These are phyloP conservation scores for Apiotrichum sp. DNA, from an alignment of 1,284 basidiomycete genomes.

Conservation along the genomic window DNA sequence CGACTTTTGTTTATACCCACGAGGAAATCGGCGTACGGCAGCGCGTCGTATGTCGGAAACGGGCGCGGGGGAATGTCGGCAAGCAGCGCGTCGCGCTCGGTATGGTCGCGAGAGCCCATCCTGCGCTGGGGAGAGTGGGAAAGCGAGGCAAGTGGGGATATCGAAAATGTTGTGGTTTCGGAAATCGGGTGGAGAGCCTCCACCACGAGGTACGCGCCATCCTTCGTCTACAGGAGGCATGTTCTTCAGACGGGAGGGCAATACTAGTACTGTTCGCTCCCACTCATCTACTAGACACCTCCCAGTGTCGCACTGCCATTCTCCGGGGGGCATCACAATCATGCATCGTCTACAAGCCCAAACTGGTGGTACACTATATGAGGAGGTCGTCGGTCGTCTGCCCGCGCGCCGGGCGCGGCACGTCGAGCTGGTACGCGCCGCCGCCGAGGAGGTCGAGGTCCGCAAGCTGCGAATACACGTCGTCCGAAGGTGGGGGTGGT, in stretches of 20 bases:
- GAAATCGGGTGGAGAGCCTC: no score
- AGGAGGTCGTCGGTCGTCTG: constrained; percentile 31
- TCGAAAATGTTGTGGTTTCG: no score
- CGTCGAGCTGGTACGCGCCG: constrained; percentile 40
- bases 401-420: constrained; percentile 35
- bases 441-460: constrained; percentile 39
- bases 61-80: constrained; percentile 1
- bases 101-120: no score
- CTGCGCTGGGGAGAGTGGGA: no score
- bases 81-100: no score
- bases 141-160: no score
- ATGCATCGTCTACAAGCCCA: neutral
- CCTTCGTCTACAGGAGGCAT: no score
- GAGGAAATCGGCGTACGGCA: constrained; percentile 9
- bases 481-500: constrained; percentile 13
- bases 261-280: no score
- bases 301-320: no score
- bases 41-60: constrained; percentile 15
- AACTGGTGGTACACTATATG: constrained; percentile 16
- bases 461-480: constrained; percentile 44
- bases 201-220: no score
- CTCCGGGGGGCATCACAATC: neutral
- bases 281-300: no score
- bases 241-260: no score
- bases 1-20: constrained; percentile 1